A percentile compares a stretch with the other conserved stretches of the same genome.
phyloP scores from a whole-genome alignment of 306 rosid genomes.

The Malus asiatica region DNA sequence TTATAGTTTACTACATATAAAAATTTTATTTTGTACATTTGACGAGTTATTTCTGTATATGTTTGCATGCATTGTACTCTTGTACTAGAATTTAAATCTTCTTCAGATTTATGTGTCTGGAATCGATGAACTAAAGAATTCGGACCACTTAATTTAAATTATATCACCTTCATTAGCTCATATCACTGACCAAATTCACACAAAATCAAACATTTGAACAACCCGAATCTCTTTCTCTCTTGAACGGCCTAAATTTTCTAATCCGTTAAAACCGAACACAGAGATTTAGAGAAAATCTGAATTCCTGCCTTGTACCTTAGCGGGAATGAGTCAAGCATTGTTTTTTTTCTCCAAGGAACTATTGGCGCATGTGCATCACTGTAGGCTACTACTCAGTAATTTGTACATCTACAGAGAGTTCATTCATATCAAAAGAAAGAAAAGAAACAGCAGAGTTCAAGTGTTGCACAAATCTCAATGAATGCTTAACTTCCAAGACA shows the following conservation, averaged over 20 bases:
- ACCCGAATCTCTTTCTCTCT: fast-evolving
- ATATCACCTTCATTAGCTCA: too few species aligned
- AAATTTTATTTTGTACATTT: too few species aligned
- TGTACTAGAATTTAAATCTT: too few species aligned
- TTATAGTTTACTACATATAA: too few species aligned
- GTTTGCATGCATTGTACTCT: background rate
- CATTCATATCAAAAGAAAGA: background rate
- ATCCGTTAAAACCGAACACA: too few species aligned
- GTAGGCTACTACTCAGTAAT: background rate
- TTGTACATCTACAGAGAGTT: background rate
- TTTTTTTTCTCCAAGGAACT: background rate
- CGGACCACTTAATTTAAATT: too few species aligned
- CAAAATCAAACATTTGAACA: too few species aligned
- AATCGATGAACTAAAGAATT: fast-evolving
- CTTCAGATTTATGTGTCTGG: too few species aligned
- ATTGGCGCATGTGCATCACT: background rate
- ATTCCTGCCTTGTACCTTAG: background rate
- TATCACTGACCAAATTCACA: too few species aligned
- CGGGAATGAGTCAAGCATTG: background rate
- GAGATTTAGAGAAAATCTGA: too few species aligned
- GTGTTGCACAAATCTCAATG: background rate
- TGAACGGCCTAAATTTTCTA: too few species aligned
- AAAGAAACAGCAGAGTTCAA: background rate
- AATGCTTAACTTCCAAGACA: background rate
- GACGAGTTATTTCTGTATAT: too few species aligned